Conservation (phyloP, 1,284 basidiomycete genomes). For the Lentinula novae-zelandiae region DNA sequence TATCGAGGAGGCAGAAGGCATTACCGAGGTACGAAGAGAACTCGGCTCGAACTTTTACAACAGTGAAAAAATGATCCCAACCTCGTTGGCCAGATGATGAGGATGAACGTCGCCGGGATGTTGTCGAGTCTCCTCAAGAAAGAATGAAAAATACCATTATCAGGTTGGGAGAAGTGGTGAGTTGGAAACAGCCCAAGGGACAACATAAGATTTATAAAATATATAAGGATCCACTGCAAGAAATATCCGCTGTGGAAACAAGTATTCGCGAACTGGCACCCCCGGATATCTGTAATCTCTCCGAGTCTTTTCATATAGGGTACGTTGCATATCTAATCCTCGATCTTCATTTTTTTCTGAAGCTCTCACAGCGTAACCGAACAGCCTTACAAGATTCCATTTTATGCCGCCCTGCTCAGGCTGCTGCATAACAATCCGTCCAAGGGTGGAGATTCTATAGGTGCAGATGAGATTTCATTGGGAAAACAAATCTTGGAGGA, state of each 20-base stretch:
- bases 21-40: constrained; percentile 39
- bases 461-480: constrained; percentile 42
- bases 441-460: constrained; percentile 30
- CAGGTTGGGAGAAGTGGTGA: constrained; percentile 80
- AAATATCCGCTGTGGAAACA: constrained; percentile 62
- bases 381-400: constrained; percentile 89
- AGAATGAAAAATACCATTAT: constrained; percentile 68
- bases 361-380: constrained; percentile 59
- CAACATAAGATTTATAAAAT: constrained; percentile 16
- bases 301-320: constrained; percentile 36
- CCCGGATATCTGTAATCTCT: constrained; percentile 55
- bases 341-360: constrained; percentile 7
- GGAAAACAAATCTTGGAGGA: constrained; percentile 83
- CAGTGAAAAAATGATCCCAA: no score
- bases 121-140: constrained; percentile 68
- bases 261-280: constrained; percentile 60
- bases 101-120: constrained; percentile 59
- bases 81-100: constrained; percentile 45
- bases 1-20: constrained; percentile 37
- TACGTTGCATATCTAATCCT: background rate
- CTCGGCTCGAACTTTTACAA: background rate
- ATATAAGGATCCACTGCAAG: constrained; percentile 62
- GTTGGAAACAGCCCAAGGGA: constrained; percentile 24
- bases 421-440: constrained; percentile 52
- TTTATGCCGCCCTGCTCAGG: constrained; percentile 80